Evolutionary conservation across 1,284 basidiomycete species (phyloP), one percentile per base, ranked within the genome.

Genomic region (Volvariella surrecta): DNA sequence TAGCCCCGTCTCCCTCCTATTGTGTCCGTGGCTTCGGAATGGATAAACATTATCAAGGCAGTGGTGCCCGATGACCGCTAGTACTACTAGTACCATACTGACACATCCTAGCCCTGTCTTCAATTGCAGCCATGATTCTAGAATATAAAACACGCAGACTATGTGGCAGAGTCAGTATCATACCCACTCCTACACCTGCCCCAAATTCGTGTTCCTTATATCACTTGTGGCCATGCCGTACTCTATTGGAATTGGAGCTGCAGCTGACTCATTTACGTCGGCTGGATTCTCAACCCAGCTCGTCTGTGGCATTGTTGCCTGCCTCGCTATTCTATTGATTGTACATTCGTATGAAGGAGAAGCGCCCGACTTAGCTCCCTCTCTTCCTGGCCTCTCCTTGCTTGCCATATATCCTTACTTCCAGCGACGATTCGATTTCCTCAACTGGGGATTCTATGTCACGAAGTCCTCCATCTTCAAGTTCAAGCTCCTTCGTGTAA

Each of bases 401-500:
- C 67, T 73, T 50, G 66, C 73, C 48, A 76, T 82, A 44, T 55
- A 63, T 24, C 75, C 80, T 15, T 86, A 86, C 66, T 85, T 84
- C 57, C 71, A 70, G 42, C 63, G 60, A 52, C 71, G 82, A 44
- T 79, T 76, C 55, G 81, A 84, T 55, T 86, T 86, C 58, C 55
- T 86, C 47, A 76, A 75, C 53, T 74, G 74, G 63, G 82, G 76
- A 15, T 82, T 86, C 59, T 67, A 72, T 49, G 71, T 71, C 40
- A 80, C 80, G 30, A 78, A 77, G 3, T 68, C 79, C 48, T 67
- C 69, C 44, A 57, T 79, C 34, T 86, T 81, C 55, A 76, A 78
- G 60, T 83, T 86, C 62, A 70, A 72, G 31, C 67, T 86, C 49
- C 61, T 85, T 50, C 66, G 66, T 43, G 79, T 79, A 58, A 40